Evolutionary conservation across 2,329 filamentous ascomycete species (phyloP), one percentile per base, ranked within the genome.

Genomic region (Diaporthe caulivora): DNA sequence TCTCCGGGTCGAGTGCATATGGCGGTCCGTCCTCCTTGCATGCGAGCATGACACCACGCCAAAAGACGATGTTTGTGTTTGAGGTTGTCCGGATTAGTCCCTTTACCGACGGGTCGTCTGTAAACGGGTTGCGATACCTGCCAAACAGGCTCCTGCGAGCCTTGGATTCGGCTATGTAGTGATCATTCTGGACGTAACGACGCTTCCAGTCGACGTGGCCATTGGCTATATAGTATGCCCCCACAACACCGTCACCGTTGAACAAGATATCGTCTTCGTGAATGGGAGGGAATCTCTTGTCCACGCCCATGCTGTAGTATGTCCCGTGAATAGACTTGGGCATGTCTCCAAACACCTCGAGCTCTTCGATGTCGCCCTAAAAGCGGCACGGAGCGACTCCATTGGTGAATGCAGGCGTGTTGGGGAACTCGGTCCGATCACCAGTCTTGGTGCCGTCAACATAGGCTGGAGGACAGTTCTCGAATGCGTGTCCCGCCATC

Each of bases 61-160:
- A 91, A 76, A 87, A 89, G 2, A 89, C 81, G 18, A 91, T 81
- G 73, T 91, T 91, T 2, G 89, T 91, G 75, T 91, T 91, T 2
- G 87, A 85, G 0, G 88, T 87, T 0, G 87, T 90, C 21, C 88
- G 82, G 55, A 91, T 87, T 9, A 89, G 85, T 2, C 87, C 87
- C 68, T 85, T 85, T 7, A 90, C 87, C 75, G 84, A 85, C 77
- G 88, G 86, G 72, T 86, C 86, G 77, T 89, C 87, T 5, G 88
- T 90, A 75, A 84, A 89, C 0, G 87, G 86, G 77, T 91, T 91
- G 24, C 89, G 82, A 75, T 91, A 91, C 53, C 85, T 83, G 0
- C 89, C 89, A 7, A 64, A 64, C 42, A 71, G 91, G 88, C 21
- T 91, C 78, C 29, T 69, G 64, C 31, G 57, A 77, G 79, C 79